These are phyloP conservation scores for Dictyostelium capitatum DNA, from an alignment of 78 protist genomes.

Conservation along the genomic window DNA sequence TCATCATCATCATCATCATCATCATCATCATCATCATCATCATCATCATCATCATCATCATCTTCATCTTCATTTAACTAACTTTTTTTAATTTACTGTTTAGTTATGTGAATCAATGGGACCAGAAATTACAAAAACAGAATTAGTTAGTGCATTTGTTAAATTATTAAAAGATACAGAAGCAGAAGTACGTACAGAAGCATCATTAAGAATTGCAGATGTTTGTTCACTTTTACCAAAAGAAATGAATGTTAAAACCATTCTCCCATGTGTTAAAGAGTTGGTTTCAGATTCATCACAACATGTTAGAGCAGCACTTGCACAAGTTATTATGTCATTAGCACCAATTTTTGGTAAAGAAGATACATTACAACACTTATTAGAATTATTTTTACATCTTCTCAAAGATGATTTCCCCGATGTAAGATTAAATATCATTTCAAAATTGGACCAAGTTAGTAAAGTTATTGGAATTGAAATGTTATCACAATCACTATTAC, in stretches of 20 bases:
- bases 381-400: conserved; percentile 92
- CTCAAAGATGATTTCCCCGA: conserved; percentile 94
- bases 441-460: conserved; percentile 88
- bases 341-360: conserved; percentile 92
- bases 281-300: conserved; percentile 92
- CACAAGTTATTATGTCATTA: conserved; percentile 88
- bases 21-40: background rate
- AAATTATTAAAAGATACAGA: conserved; percentile 95
- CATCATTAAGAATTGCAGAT: conserved; percentile 90
- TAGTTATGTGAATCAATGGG: conserved; percentile 81
- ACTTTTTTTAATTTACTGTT: background rate
- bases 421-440: conserved; percentile 95
- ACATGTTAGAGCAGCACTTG: conserved; percentile 97
- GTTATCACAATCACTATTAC: conserved; percentile 91
- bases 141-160: conserved; percentile 82
- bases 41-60: background rate
- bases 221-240: conserved; percentile 74
- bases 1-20: background rate
- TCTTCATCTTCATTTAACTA: background rate
- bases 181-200: conserved; percentile 98
- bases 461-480: conserved; percentile 93
- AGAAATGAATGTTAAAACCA: conserved; percentile 48
- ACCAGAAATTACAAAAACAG: conserved; percentile 83
- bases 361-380: conserved; percentile 86
- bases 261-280: conserved; percentile 88